phyloP scores from a whole-genome alignment of 2,329 filamentous ascomycete species.

The Samsoniella hepiali region DNA sequence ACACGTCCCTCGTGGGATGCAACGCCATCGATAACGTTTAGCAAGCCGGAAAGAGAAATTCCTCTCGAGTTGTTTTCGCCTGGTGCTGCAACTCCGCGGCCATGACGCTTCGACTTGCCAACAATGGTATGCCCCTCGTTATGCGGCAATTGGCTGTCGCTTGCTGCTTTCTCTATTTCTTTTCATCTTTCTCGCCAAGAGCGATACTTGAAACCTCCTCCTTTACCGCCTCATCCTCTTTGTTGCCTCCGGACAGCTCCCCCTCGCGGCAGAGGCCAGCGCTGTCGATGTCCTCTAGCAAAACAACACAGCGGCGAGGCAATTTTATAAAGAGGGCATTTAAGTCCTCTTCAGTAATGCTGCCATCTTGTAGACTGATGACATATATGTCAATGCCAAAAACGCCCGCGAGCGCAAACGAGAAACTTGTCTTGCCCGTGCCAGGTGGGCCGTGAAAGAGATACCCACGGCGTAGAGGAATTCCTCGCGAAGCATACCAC shows the following conservation, averaged over 20 bases:
- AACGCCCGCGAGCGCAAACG: conserved; percentile 61
- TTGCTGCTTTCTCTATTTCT: not conserved
- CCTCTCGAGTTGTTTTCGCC: conserved; percentile 25
- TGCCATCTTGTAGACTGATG: conserved; percentile 53
- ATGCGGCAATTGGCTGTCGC: not conserved
- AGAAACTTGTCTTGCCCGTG: conserved; percentile 68
- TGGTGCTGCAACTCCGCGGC: too few species aligned
- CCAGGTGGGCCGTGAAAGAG: conserved; percentile 74
- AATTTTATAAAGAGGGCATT: conserved; percentile 56
- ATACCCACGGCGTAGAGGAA: conserved; percentile 73
- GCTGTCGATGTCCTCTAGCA: conserved; percentile 68
- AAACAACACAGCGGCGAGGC: conserved; percentile 60
- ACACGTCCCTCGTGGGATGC: conserved; percentile 75
- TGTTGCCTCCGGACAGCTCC: conserved; percentile 22
- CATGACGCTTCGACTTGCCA: too few species aligned
- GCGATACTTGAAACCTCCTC: conserved; percentile 25
- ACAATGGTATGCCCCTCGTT: conserved; percentile 17
- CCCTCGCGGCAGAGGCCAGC: conserved; percentile 52
- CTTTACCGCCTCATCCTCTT: conserved; percentile 37
- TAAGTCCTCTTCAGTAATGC: conserved; percentile 60
- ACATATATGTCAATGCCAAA: conserved; percentile 67
- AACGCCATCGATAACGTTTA: conserved; percentile 82
- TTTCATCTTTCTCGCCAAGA: conserved; percentile 3
- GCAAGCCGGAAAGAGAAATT: conserved; percentile 74
- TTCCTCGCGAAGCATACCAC: conserved; percentile 74